phyloP scores from a whole-genome alignment of 2,329 filamentous ascomycete genomes.

The Elsinoe batatas region DNA sequence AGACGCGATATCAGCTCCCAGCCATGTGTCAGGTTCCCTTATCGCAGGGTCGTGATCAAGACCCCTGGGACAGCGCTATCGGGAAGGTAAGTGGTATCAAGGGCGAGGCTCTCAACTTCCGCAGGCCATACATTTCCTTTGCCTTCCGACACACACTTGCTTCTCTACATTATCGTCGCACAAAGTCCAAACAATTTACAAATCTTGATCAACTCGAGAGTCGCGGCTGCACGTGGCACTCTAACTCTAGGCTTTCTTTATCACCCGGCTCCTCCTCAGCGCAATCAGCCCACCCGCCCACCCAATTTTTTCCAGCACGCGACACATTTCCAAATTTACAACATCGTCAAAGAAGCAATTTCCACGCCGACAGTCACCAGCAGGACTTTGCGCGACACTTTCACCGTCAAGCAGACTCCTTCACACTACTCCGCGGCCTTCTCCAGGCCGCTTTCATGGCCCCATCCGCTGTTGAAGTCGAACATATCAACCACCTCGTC shows the following conservation, averaged over 20 bases:
- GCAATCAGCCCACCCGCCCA: conserved; percentile 3
- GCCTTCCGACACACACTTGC: neutral
- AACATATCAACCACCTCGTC: conserved; percentile 22
- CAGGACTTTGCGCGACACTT: neutral
- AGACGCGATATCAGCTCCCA: neutral
- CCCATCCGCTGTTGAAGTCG: conserved; percentile 23
- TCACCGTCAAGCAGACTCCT: neutral
- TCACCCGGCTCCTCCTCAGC: neutral
- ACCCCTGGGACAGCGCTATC: conserved; percentile 9
- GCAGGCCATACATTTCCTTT: conserved; percentile 1
- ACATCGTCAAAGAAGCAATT: neutral
- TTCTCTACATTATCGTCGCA: neutral
- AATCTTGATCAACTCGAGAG: neutral
- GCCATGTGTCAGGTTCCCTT: conserved; percentile 9
- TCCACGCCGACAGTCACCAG: neutral
- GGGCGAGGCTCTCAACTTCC: conserved; percentile 5
- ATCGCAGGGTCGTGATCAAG: conserved; percentile 1
- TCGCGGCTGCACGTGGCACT: conserved; percentile 4
- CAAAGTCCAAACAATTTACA: neutral
- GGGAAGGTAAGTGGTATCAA: conserved; percentile 8
- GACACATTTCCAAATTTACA: conserved; percentile 1
- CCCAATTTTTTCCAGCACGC: conserved; percentile 1
- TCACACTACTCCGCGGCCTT: neutral
- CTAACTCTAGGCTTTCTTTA: neutral
- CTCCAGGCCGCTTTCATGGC: conserved; percentile 20